Base-by-base conservation (phyloP, 371 early-diverging fungal genomes). In the Rhizopus stolonifer region DNA sequence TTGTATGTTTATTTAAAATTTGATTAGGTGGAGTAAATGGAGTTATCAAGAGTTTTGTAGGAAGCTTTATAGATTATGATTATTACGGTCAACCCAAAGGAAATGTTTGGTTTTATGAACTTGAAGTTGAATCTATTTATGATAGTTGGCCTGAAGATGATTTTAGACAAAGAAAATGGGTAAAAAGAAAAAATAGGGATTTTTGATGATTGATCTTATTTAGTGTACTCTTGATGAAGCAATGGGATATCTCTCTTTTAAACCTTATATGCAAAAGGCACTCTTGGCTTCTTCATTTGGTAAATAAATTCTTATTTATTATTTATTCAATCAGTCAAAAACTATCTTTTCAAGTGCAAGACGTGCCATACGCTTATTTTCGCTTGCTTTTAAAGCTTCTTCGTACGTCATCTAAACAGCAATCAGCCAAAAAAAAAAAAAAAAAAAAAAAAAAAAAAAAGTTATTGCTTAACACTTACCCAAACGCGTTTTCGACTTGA, bases 181-280 rank as follows among this genome's bases (percentile, higher is more conserved):
- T 84, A 71, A 67, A 23, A 39, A 22, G 11, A 21, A 39, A 7
- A 33, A 31, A 24, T 24, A 6, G 14, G 3, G 21, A 31, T 31
- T 1, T 40, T 49, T 34, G 9, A 18, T 22, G 10, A 42, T 7
- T 32, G 23, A 31, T 10, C 3, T 39, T 15, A 15, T 10, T 33
- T 67, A 83, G 84, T 82, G 79, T 53, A 61, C 79, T 9, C 80
- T 64, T 46, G 78, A 82, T 24, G 83, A 84, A 43, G 85, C 85
- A 8, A 64, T 72, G 44, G 22, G 54, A n/a, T 62, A 60, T 11
- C 43, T 74, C 4, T 58, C 62, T 4, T 72, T 69, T 21, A 82
- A 81, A 55, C 80, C 81, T 19, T 74, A 74, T 42, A 77, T 82
- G 79, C 75, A 69, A 44, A 58, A 75, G 51, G 83, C 81, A 9